Conservation (phyloP, 495 filamentous ascomycete species). For the Xylaria sp. region DNA sequence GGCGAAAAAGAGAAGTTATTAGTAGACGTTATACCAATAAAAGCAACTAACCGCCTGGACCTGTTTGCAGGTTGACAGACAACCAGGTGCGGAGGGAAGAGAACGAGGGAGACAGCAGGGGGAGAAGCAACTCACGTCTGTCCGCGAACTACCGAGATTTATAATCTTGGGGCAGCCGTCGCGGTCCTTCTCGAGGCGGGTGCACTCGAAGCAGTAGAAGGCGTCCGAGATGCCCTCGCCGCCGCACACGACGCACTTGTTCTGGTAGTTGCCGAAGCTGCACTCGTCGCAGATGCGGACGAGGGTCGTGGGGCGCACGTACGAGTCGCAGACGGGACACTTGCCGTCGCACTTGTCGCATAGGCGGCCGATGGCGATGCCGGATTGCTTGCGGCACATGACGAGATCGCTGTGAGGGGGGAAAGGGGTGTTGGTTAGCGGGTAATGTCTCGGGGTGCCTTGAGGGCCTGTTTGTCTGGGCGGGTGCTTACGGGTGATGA, state of each 20-base stretch:
- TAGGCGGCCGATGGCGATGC: conserved; percentile 97
- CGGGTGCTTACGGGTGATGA: conserved; percentile 74
- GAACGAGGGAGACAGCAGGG: background rate
- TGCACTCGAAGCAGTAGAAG: conserved; percentile 99
- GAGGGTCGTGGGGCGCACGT: conserved; percentile 96
- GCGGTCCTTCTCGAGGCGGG: conserved; percentile 93
- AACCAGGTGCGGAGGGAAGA: background rate
- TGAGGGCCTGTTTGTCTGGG: background rate
- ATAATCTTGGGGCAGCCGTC: conserved; percentile 99
- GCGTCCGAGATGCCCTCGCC: conserved; percentile 98
- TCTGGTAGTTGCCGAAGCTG: conserved; percentile 99
- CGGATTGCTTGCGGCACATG: conserved; percentile 99
- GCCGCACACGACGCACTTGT: conserved; percentile 98
- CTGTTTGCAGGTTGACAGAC: background rate
- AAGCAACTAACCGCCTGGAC: background rate
- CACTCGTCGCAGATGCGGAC: conserved; percentile 99
- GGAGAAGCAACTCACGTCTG: conserved; percentile 72
- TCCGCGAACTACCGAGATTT: conserved; percentile 92
- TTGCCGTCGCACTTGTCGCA: conserved; percentile 99
- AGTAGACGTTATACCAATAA: conserved; percentile 33
- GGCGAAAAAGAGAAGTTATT: conserved; percentile 23
- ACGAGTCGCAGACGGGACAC: conserved; percentile 98
- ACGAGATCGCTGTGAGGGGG: conserved; percentile 79
- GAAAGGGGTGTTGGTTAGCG: conserved; percentile 40
- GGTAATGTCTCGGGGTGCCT: conserved; percentile 28